Percentiles rank a stretch among this genome's conserved stretches.
Evolutionary conservation across 2,329 filamentous ascomycete species (phyloP).

Genomic region (Colletotrichum tabaci): DNA sequence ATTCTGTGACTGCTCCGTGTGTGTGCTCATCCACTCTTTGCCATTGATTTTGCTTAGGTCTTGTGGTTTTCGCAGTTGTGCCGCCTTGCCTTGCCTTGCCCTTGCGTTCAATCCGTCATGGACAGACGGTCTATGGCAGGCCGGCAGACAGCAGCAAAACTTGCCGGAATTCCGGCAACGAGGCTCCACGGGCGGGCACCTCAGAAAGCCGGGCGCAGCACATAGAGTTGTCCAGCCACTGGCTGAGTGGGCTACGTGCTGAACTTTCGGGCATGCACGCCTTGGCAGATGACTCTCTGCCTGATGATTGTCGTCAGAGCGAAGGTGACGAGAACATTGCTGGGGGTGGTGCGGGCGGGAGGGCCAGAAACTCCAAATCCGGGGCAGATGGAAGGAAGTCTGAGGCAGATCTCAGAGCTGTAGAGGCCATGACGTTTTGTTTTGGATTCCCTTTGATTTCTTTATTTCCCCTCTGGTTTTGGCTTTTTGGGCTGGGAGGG

Average conservation of each 20-base stretch:
- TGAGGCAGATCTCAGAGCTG: not conserved
- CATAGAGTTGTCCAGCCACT: constrained; percentile 13
- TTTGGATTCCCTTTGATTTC: not conserved
- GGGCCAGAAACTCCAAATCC: not conserved
- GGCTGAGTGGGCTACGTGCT: not conserved
- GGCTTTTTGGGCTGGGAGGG: not conserved
- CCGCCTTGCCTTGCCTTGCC: not conserved
- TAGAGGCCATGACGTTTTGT: not conserved
- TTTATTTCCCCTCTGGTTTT: not conserved
- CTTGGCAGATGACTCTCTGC: not conserved
- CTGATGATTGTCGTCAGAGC: not conserved
- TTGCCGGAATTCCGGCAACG: not conserved
- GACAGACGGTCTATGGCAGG: not conserved
- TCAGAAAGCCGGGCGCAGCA: constrained; percentile 15
- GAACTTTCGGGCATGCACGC: not conserved
- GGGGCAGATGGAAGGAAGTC: not conserved
- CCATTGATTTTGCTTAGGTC: constrained; percentile 13
- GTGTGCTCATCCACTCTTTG: constrained; percentile 35
- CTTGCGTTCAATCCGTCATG: not conserved
- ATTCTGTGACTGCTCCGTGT: constrained; percentile 39
- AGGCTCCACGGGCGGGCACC: constrained; percentile 13
- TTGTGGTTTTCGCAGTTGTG: not conserved
- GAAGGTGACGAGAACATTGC: too few relatives aligned
- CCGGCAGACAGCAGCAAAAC: not conserved
- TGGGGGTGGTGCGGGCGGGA: not conserved